A percentile compares a stretch with the other conserved stretches of the same genome.
phyloP scores from a whole-genome alignment of 179 eudicot species.

The Spergularia azorica region DNA sequence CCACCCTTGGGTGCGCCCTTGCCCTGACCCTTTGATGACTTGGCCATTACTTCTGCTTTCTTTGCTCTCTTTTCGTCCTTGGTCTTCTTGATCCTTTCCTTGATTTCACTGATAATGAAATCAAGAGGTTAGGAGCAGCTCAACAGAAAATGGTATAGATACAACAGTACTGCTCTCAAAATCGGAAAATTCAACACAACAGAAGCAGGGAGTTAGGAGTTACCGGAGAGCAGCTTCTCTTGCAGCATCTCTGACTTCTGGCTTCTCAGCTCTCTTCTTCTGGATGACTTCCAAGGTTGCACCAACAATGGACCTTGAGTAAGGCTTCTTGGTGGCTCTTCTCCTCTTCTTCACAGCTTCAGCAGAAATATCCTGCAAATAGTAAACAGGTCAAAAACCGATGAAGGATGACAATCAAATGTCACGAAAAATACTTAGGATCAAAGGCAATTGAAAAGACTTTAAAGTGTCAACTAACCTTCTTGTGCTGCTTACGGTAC shows the following conservation, averaged over 20 bases:
- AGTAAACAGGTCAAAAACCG: background rate
- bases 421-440: too few species aligned
- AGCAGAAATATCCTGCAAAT: constrained; percentile 59
- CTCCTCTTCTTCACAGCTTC: constrained; percentile 85
- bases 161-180: background rate
- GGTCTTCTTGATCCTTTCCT: constrained; percentile 67
- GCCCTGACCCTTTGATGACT: constrained; percentile 32
- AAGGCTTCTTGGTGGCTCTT: constrained; percentile 74
- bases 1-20: constrained; percentile 43
- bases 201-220: background rate
- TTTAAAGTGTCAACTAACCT: constrained; percentile 29
- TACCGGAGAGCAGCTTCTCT: constrained; percentile 87
- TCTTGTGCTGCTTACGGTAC: constrained; percentile 66
- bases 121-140: background rate
- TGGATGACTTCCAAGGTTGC: constrained; percentile 82
- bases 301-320: constrained; percentile 85
- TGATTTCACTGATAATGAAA: constrained; percentile 47
- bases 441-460: background rate
- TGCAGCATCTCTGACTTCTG: constrained; percentile 85
- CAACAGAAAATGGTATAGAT: background rate
- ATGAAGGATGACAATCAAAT: background rate
- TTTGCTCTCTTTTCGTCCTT: constrained; percentile 69
- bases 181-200: too few species aligned
- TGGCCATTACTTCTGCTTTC: constrained; percentile 51
- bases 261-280: constrained; percentile 73